Evolutionary conservation across 345 rosid genomes (phyloP), one percentile per base, ranked within the genome.

Genomic region (Erodium maritimum): DNA sequence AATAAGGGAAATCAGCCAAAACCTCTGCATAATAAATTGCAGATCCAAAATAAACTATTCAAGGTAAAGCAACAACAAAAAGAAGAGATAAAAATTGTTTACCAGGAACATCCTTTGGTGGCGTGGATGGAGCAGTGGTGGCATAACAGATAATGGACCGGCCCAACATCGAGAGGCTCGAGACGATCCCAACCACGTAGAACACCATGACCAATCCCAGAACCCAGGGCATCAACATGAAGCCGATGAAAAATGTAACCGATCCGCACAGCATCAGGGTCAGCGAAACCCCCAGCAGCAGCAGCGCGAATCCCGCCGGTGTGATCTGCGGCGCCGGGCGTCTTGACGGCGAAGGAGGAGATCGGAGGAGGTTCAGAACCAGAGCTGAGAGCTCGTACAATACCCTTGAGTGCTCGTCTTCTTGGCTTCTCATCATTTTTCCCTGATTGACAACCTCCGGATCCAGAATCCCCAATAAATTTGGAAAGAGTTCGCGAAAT

Each of bases 201-300:
- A 89, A 78, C 60, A 83, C 69, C 84, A 85, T 68, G 11, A 87
- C 68, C 64, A 93, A 71, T 50, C 91, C 90, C 1, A 93, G 50
- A 58, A 93, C 88, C 97, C 99, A 93, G 21, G 99, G 99, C 94
- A 93, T 79, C 86, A 93, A 60, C 68, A 93, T 70, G 61, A 93
- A 85, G 0, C 99, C 99, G 20, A 93, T 80, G 57, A 93, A 85
- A 73, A 93, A 93, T 23, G 99, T 87, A 42, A 93, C 83, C 20
- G 96, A 89, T 77, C 99, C 97, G 53, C 97, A 87, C 1, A 93
- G 67, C 91, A 93, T 89, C 77, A 93, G 65, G 2, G 96, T 71
- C 66, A 93, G 29, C 5, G 95, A 89, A 21, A 83, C 69, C 52
- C 97, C 99, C 2, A 93, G 74, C 67, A 93, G 70, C 82, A 87